phyloP scores from a whole-genome alignment of 805 yeast genomes.

The Ogataea zsoltii region DNA sequence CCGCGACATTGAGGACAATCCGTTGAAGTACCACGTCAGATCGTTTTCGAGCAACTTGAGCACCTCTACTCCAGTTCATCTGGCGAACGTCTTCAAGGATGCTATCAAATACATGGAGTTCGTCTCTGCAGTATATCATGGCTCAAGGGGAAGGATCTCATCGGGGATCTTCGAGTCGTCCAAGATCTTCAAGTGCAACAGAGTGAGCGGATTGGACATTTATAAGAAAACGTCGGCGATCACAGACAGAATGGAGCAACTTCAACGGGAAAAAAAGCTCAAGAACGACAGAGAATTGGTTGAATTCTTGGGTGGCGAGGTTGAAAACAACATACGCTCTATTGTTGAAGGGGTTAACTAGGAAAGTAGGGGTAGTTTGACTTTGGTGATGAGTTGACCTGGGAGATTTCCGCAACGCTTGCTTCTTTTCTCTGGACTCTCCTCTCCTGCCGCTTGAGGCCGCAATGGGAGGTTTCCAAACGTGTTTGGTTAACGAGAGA shows the following conservation, averaged over 20 bases:
- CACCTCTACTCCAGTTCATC: conserved; percentile 14
- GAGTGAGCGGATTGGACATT: conserved; percentile 14
- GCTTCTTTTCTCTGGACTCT: too few relatives aligned
- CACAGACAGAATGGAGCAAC: conserved; percentile 10
- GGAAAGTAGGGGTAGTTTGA: not conserved
- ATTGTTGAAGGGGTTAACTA: not conserved
- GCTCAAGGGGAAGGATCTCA: conserved; percentile 20
- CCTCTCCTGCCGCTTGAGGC: too few relatives aligned
- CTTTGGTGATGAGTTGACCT: not conserved
- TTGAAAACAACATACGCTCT: not conserved
- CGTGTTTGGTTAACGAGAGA: too few relatives aligned
- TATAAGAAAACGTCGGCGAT: conserved; percentile 8
- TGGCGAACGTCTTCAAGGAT: conserved; percentile 16
- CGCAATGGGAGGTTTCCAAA: too few relatives aligned
- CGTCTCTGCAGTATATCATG: conserved; percentile 27
- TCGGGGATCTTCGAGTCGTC: conserved; percentile 18
- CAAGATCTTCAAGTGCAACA: conserved; percentile 22
- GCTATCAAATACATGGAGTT: conserved; percentile 15
- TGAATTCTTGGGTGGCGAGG: not conserved
- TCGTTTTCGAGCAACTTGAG: conserved; percentile 25
- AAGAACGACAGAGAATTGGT: not conserved
- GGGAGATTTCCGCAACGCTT: too few relatives aligned
- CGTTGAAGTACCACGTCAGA: conserved; percentile 50
- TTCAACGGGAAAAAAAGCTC: not conserved
- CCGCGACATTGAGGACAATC: conserved; percentile 46